A percentile compares a stretch with the other conserved stretches of the same genome.
phyloP scores from a whole-genome alignment of 2,329 filamentous ascomycete genomes.

The Neonectria punicea region DNA sequence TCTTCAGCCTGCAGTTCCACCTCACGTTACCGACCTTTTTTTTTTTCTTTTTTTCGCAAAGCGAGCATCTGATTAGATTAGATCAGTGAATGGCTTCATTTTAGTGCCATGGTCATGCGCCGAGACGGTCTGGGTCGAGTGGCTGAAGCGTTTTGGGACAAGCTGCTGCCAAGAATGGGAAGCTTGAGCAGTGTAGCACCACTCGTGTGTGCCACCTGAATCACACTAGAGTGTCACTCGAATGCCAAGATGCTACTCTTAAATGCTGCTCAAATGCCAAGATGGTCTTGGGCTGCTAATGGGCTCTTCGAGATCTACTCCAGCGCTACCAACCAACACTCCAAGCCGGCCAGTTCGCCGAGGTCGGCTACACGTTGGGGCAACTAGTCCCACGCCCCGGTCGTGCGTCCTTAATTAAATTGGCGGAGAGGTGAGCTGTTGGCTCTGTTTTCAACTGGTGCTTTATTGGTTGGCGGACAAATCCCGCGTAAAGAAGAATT shows the following conservation, averaged over 20 bases:
- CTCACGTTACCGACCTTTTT: not conserved
- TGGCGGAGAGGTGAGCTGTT: not conserved
- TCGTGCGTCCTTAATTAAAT: not conserved
- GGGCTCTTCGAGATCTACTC: not conserved
- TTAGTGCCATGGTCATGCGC: not conserved
- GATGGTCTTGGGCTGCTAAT: too few species aligned
- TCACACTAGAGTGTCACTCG: not conserved
- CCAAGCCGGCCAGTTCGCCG: not conserved
- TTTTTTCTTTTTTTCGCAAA: not conserved
- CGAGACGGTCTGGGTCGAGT: not conserved
- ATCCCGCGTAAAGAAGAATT: not conserved
- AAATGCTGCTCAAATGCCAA: not conserved
- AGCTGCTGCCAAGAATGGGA: not conserved
- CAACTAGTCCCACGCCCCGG: not conserved
- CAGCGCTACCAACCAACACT: too few species aligned
- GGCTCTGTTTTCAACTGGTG: not conserved
- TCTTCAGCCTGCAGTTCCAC: not conserved
- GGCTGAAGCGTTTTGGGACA: not conserved
- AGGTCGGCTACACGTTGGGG: not conserved
- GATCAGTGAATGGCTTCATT: not conserved
- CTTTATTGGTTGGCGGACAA: not conserved
- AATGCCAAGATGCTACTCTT: not conserved
- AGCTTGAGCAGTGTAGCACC: not conserved
- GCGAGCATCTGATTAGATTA: conserved; percentile 12
- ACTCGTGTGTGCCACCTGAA: not conserved